phyloP scores from a whole-genome alignment of 2,329 filamentous ascomycete genomes.

The Paecilomyces sp. region DNA sequence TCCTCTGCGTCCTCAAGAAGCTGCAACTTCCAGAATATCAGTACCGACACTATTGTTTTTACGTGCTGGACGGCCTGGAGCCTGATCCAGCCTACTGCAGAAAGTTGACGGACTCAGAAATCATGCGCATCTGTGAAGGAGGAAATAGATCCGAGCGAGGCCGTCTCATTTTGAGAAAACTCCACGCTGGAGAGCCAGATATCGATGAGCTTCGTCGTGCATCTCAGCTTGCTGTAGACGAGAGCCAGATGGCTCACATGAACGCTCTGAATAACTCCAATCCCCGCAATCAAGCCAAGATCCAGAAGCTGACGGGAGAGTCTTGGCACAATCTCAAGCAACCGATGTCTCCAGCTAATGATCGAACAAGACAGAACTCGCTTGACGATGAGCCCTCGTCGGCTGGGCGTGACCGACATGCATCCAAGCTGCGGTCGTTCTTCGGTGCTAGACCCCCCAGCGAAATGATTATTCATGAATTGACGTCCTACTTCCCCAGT shows the following conservation, averaged over 20 bases:
- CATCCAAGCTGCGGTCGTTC: conserved; percentile 52
- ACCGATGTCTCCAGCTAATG: conserved; percentile 66
- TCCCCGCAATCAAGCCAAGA: conserved; percentile 75
- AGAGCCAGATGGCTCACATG: conserved; percentile 66
- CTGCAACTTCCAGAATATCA: conserved; percentile 83
- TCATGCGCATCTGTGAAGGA: conserved; percentile 87
- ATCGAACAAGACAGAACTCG: conserved; percentile 17
- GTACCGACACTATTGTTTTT: conserved; percentile 94
- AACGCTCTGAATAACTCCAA: conserved; percentile 56
- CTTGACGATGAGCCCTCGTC: conserved; percentile 20
- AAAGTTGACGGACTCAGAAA: conserved; percentile 74
- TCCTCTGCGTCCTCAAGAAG: conserved; percentile 81
- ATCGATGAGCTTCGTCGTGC: conserved; percentile 79
- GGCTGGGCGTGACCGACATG: conserved; percentile 22
- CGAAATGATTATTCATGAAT: conserved; percentile 92
- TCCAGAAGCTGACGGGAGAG: conserved; percentile 83
- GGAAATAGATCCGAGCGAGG: conserved; percentile 78
- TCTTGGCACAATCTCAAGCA: conserved; percentile 79
- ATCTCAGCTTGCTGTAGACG: conserved; percentile 81
- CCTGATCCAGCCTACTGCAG: conserved; percentile 75
- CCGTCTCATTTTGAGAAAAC: conserved; percentile 81
- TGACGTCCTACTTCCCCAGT: conserved; percentile 95
- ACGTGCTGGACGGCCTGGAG: conserved; percentile 78
- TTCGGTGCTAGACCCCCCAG: conserved; percentile 89
- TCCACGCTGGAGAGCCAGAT: conserved; percentile 86